phyloP scores from a whole-genome alignment of 2,329 filamentous ascomycete genomes.

The Calonectria pteridis region DNA sequence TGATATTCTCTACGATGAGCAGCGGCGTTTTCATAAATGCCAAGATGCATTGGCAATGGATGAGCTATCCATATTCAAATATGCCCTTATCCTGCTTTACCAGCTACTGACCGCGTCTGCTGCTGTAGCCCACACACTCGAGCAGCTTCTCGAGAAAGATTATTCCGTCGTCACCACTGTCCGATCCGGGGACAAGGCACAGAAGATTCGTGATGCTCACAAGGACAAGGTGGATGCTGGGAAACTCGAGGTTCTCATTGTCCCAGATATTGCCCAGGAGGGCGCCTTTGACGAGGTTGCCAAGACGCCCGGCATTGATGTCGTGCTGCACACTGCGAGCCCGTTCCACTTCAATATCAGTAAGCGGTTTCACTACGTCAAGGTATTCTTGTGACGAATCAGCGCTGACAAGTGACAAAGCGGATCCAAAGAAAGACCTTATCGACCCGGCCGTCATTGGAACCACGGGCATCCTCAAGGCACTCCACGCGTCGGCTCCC shows the following conservation, averaged over 20 bases:
- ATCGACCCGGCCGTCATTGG: conserved; percentile 70
- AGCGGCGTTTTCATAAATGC: no score
- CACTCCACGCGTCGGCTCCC: conserved; percentile 70
- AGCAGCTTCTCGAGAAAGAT: conserved; percentile 64
- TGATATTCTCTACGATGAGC: not conserved
- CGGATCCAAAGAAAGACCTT: conserved; percentile 65
- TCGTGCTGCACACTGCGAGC: conserved; percentile 72
- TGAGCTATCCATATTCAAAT: not conserved
- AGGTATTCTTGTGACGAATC: not conserved
- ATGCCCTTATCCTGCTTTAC: no score
- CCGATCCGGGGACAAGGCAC: conserved; percentile 65
- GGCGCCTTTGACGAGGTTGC: conserved; percentile 79
- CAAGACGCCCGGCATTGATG: conserved; percentile 62
- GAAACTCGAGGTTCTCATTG: conserved; percentile 68
- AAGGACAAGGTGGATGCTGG: conserved; percentile 52
- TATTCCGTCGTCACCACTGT: conserved; percentile 69
- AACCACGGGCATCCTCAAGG: conserved; percentile 77
- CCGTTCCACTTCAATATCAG: conserved; percentile 68
- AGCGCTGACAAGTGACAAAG: conserved; percentile 35
- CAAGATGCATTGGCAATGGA: not conserved
- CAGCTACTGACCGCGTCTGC: conserved; percentile 3
- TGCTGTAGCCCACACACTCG: conserved; percentile 64
- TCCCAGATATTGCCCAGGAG: conserved; percentile 81
- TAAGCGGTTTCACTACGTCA: conserved; percentile 32
- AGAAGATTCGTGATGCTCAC: conserved; percentile 63